Conservation (phyloP, 495 filamentous ascomycete genomes). For the Cudoniella acicularis region DNA sequence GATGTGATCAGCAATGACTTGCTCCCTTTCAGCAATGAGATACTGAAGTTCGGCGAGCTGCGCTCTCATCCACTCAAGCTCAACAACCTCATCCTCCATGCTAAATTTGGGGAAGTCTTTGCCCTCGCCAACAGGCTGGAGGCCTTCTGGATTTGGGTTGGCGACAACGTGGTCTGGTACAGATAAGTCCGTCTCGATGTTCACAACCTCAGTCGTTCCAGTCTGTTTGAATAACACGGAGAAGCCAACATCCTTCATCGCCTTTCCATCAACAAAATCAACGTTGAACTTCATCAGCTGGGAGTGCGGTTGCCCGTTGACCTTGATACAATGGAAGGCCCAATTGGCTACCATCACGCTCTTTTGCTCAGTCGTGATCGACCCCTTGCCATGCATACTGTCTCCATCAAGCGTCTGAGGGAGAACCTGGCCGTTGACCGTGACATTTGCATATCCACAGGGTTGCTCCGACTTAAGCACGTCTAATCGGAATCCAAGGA, state of each 20-base stretch:
- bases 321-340: slow-evolving; percentile 26
- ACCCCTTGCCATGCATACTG: slow-evolving; percentile 11
- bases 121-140: slow-evolving; percentile 4
- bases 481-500: slow-evolving; percentile 28
- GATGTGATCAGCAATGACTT: slow-evolving; percentile 6
- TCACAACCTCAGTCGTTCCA: slow-evolving; percentile 37
- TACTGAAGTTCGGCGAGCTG: slow-evolving; percentile 18
- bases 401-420: slow-evolving; percentile 28
- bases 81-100: slow-evolving; percentile 18
- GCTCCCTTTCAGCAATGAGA: slow-evolving; percentile 21
- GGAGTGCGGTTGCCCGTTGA: slow-evolving; percentile 36
- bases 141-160: slow-evolving; percentile 10
- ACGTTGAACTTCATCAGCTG: slow-evolving; percentile 46
- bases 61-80: slow-evolving; percentile 15
- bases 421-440: slow-evolving; percentile 34
- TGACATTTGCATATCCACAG: slow-evolving; percentile 35
- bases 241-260: slow-evolving; percentile 37
- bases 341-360: slow-evolving; percentile 15
- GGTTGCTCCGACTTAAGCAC: slow-evolving; percentile 23
- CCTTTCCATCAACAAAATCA: slow-evolving; percentile 32
- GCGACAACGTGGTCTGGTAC: slow-evolving; percentile 15
- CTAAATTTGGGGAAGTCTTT: not conserved
- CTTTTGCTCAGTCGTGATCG: slow-evolving; percentile 5
- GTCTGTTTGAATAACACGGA: slow-evolving; percentile 42
- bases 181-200: slow-evolving; percentile 27